Evolutionary conservation across 331 rosid genomes (phyloP).

Genomic region (Erythrophleum ivorense): DNA sequence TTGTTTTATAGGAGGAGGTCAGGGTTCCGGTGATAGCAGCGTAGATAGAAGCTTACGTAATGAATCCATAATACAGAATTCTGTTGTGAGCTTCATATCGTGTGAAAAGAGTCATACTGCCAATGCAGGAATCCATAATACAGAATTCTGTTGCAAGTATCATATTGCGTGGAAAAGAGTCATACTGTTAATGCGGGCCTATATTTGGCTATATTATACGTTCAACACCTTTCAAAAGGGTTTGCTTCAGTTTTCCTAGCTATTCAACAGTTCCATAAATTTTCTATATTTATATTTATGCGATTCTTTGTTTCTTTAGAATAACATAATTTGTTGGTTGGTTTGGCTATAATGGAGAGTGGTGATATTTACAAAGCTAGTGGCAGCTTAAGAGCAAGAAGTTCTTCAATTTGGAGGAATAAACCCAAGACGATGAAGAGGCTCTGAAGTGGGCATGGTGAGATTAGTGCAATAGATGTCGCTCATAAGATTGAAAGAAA

Average conservation of each 20-base stretch:
- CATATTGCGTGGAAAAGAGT: no score
- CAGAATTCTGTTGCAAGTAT: no score
- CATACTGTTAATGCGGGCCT: no score
- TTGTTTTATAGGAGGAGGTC: no score
- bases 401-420: slow-evolving; percentile 51
- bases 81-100: no score
- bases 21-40: no score
- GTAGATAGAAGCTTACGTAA: no score
- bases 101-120: no score
- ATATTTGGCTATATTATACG: no score
- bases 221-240: not conserved
- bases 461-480: slow-evolving; percentile 56
- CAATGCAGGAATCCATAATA: no score
- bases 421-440: slow-evolving; percentile 52
- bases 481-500: slow-evolving; percentile 48
- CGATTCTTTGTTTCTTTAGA: not conserved
- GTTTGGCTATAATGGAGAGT: slow-evolving; percentile 42
- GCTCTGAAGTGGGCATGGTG: slow-evolving; percentile 73
- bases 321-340: not conserved
- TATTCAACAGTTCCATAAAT: not conserved
- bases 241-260: not conserved
- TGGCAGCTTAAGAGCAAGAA: slow-evolving; percentile 36
- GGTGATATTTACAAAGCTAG: slow-evolving; percentile 41
- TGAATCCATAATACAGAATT: no score
- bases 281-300: not conserved